Evolutionary conservation across 2,329 filamentous ascomycete species (phyloP).

Genomic region (Colletotrichum tofieldiae): DNA sequence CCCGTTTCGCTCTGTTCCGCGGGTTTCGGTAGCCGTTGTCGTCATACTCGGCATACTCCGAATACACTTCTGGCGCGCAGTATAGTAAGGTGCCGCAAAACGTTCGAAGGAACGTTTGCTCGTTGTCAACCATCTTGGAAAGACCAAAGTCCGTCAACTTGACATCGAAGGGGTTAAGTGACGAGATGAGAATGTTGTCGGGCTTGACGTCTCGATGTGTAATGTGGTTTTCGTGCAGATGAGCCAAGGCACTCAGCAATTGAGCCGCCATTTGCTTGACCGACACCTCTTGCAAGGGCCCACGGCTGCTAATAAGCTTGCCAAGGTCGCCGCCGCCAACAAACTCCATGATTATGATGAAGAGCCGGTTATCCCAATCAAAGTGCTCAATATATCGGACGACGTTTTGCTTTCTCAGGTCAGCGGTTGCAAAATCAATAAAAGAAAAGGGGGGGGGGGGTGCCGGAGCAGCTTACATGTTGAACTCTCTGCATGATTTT

Average conservation of each 20-base stretch:
- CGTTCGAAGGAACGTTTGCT: conserved; percentile 93
- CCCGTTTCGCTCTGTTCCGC: conserved; percentile 75
- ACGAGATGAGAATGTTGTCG: conserved; percentile 93
- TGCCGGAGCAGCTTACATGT: conserved; percentile 74
- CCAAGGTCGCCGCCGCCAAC: conserved; percentile 88
- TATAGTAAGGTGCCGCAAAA: conserved; percentile 97
- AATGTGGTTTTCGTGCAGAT: conserved; percentile 89
- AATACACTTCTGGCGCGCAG: conserved; percentile 97
- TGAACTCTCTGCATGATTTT: conserved; percentile 90
- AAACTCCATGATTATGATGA: conserved; percentile 98
- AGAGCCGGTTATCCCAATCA: conserved; percentile 84
- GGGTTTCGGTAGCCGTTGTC: conserved; percentile 76
- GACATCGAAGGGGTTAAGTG: conserved; percentile 80
- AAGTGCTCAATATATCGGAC: conserved; percentile 93
- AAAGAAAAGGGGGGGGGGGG: not conserved
- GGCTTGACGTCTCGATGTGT: conserved; percentile 99
- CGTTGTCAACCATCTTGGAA: conserved; percentile 92
- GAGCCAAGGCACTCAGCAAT: conserved; percentile 85
- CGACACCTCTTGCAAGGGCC: conserved; percentile 76
- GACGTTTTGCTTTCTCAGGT: conserved; percentile 78
- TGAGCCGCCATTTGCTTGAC: conserved; percentile 83
- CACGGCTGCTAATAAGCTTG: conserved; percentile 75
- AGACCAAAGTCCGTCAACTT: conserved; percentile 98
- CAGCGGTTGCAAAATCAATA: conserved; percentile 9
- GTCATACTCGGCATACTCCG: conserved; percentile 78